Evolutionary conservation across 345 rosid species (phyloP).

Genomic region (Boechera divaricarpa): DNA sequence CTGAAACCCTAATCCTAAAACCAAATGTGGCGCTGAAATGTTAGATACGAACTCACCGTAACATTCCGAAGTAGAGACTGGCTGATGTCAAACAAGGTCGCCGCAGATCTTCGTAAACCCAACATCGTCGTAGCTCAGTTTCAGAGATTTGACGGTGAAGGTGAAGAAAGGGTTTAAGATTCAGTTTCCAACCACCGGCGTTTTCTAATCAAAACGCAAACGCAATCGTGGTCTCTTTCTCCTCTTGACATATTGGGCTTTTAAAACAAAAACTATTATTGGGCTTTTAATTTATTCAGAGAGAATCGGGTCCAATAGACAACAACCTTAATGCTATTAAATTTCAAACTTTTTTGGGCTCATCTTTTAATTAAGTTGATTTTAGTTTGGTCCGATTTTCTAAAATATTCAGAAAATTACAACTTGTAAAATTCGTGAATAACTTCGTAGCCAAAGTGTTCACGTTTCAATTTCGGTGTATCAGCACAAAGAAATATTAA

Average conservation of each 20-base stretch:
- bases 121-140: constrained; percentile 38
- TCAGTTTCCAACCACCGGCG: constrained; percentile 20
- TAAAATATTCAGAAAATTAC: too few relatives aligned
- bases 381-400: too few relatives aligned
- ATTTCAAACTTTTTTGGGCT: neutral
- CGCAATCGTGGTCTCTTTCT: neutral
- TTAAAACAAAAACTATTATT: neutral
- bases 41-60: constrained; percentile 33
- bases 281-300: neutral
- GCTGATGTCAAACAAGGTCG: constrained; percentile 44
- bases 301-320: neutral
- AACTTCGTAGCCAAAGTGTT: neutral
- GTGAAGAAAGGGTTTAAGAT: constrained; percentile 24
- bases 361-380: neutral
- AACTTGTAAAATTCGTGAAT: neutral
- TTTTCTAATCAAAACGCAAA: constrained; percentile 6
- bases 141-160: constrained; percentile 14
- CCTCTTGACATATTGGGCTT: constrained; percentile 5
- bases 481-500: neutral
- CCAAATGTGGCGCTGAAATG: neutral
- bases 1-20: constrained; percentile 11
- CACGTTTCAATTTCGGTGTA: neutral
- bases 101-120: constrained; percentile 48
- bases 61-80: constrained; percentile 48
- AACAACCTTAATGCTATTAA: too few relatives aligned